A percentile compares a stretch with the other conserved stretches of the same genome.
Evolutionary conservation across 106 monocot species (phyloP).

Genomic region (Phalaenopsis equestris): DNA sequence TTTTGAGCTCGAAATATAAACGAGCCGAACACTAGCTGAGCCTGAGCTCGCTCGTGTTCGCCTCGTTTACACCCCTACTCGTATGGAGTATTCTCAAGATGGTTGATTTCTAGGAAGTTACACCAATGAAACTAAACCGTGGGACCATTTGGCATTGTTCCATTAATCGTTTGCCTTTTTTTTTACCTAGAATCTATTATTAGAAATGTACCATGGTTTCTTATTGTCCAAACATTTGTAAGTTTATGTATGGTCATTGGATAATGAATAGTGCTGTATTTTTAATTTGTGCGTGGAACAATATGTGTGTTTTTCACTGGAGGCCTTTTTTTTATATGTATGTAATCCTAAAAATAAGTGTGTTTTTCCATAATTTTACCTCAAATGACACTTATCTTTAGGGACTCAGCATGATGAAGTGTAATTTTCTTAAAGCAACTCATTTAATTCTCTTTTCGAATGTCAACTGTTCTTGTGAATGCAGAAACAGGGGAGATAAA

Average conservation of each 20-base stretch:
- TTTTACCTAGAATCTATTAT: background rate
- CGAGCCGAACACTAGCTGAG: no score
- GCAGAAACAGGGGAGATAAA: constrained; percentile 28
- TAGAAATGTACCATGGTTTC: background rate
- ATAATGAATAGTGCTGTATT: background rate
- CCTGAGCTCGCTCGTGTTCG: no score
- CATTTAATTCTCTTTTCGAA: background rate
- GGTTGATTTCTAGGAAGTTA: no score
- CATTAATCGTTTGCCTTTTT: background rate
- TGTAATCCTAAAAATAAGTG: background rate
- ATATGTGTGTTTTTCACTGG: background rate
- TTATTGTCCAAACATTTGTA: background rate
- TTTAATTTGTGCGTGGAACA: background rate
- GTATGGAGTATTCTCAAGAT: no score
- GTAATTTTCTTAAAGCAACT: background rate
- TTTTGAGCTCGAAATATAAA: no score
- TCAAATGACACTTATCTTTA: background rate
- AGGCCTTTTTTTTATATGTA: background rate
- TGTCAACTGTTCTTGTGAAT: constrained; percentile 13
- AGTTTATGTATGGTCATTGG: background rate
- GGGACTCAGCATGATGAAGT: background rate
- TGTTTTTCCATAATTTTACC: background rate
- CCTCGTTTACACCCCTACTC: no score
- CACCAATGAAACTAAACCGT: no score
- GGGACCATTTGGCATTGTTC: background rate